A percentile compares a stretch with the other conserved stretches of the same genome.
These are phyloP conservation scores for Karstenula rhodostoma DNA, from an alignment of 2,329 filamentous ascomycete species.

Conservation along the genomic window DNA sequence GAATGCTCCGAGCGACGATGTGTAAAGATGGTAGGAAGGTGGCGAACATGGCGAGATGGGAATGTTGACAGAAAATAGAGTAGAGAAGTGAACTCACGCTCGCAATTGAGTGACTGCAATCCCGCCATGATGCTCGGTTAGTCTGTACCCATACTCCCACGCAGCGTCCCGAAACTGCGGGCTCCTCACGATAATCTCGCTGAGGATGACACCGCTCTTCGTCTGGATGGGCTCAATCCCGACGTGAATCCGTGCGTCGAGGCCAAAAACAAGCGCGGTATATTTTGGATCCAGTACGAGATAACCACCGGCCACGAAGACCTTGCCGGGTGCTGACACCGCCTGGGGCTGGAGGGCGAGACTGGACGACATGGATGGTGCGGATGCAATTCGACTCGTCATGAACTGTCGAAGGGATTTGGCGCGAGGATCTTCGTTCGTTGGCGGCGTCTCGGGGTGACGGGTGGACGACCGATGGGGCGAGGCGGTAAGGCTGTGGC, in stretches of 20 bases:
- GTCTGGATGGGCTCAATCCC: conserved; percentile 64
- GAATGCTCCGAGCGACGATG: too few species aligned
- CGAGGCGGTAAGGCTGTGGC: background rate
- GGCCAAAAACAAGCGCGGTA: conserved; percentile 74
- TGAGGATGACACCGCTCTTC: conserved; percentile 67
- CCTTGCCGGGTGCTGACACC: conserved; percentile 94
- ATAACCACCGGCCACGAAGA: conserved; percentile 93
- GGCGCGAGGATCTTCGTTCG: conserved; percentile 8
- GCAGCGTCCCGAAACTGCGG: conserved; percentile 88
- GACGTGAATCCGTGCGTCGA: conserved; percentile 70
- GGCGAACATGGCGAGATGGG: conserved; percentile 6
- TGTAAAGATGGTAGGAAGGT: background rate
- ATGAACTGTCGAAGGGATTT: conserved; percentile 8
- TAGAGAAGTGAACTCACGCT: conserved; percentile 65
- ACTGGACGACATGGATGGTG: conserved; percentile 42
- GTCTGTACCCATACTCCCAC: conserved; percentile 86
- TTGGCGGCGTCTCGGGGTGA: background rate
- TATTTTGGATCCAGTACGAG: conserved; percentile 89
- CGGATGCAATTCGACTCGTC: conserved; percentile 24
- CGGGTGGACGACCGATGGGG: conserved; percentile 8
- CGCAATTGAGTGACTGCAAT: conserved; percentile 81
- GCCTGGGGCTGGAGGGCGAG: conserved; percentile 38
- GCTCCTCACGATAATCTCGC: conserved; percentile 84
- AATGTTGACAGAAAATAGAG: background rate
- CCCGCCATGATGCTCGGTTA: conserved; percentile 75